Percentiles rank a stretch among this genome's conserved stretches.
Conservation (phyloP, 352 stramenopile species). For the Globisporangium cylindrosporum region DNA sequence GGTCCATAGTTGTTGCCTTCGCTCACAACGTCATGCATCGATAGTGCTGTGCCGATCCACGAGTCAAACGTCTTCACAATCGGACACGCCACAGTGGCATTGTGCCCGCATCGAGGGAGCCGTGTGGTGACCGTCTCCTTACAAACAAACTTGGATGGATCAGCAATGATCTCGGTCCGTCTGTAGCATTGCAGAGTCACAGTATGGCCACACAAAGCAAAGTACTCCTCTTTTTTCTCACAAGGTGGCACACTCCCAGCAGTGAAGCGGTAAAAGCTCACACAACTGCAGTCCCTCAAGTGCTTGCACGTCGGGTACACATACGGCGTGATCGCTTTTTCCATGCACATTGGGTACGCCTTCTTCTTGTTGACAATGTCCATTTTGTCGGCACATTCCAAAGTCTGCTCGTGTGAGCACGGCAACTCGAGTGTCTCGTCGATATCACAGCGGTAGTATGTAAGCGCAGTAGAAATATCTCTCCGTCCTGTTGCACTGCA, state of each 20-base stretch:
- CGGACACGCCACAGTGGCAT: conserved; percentile 45
- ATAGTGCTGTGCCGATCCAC: conserved; percentile 42
- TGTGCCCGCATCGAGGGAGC: conserved; percentile 69
- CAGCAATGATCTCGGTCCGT: conserved; percentile 29
- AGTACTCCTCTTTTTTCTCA: conserved; percentile 54
- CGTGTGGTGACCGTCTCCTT: conserved; percentile 45
- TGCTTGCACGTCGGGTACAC: conserved; percentile 77
- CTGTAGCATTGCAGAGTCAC: conserved; percentile 60
- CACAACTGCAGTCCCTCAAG: conserved; percentile 53
- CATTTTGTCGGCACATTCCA: conserved; percentile 45
- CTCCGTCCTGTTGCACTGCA: conserved; percentile 21
- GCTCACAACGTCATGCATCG: conserved; percentile 42
- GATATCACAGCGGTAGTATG: conserved; percentile 53
- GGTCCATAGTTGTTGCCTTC: conserved; percentile 61
- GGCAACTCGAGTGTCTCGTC: conserved; percentile 54
- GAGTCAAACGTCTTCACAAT: conserved; percentile 35
- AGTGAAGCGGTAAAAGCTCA: conserved; percentile 56
- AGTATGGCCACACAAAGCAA: conserved; percentile 60
- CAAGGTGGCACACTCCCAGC: conserved; percentile 43
- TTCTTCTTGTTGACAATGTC: conserved; percentile 32
- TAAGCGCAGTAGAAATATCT: conserved; percentile 41
- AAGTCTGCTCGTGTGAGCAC: conserved; percentile 55
- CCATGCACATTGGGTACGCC: conserved; percentile 52
- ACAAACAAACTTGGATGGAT: conserved; percentile 39
- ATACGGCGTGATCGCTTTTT: conserved; percentile 56